A percentile compares a stretch with the other conserved stretches of the same genome.
Conservation (phyloP, 805 yeast species). For the Schwanniomyces occidentalis region DNA sequence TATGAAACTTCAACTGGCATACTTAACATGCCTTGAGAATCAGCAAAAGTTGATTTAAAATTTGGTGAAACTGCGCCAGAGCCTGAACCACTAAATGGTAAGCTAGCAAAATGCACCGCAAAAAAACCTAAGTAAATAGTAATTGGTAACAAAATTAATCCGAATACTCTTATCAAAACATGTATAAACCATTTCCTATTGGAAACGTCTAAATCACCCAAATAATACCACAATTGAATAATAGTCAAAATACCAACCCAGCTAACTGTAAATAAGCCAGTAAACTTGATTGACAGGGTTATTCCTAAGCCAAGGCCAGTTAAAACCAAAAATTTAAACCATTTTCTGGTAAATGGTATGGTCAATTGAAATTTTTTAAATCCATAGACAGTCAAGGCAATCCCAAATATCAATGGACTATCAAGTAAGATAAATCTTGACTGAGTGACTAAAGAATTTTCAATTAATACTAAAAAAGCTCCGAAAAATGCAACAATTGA, state of each 20-base stretch:
- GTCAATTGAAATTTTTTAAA: constrained; percentile 50
- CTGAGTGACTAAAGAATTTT: constrained; percentile 64
- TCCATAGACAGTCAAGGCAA: constrained; percentile 50
- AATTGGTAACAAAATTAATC: constrained; percentile 55
- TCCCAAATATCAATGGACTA: constrained; percentile 43
- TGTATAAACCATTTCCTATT: constrained; percentile 39
- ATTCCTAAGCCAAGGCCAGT: constrained; percentile 56
- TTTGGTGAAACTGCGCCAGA: constrained; percentile 63
- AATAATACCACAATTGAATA: constrained; percentile 60
- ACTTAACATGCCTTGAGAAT: constrained; percentile 32
- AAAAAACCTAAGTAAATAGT: constrained; percentile 58
- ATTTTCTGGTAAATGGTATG: constrained; percentile 45
- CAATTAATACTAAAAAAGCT: constrained; percentile 53
- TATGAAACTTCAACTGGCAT: constrained; percentile 66
- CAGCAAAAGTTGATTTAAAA: constrained; percentile 60
- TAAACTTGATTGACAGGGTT: constrained; percentile 63
- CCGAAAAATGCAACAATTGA: constrained; percentile 51
- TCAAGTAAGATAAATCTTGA: constrained; percentile 51
- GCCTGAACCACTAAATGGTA: constrained; percentile 55
- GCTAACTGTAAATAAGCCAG: constrained; percentile 64
- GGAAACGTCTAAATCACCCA: constrained; percentile 65
- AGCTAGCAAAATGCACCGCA: constrained; percentile 52
- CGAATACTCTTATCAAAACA: constrained; percentile 36
- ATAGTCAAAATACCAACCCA: constrained; percentile 59
- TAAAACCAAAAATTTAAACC: constrained; percentile 53